A percentile compares a stretch with the other conserved stretches of the same genome.
phyloP scores from a whole-genome alignment of 805 yeast species.

The Lachancea thermotolerans region DNA sequence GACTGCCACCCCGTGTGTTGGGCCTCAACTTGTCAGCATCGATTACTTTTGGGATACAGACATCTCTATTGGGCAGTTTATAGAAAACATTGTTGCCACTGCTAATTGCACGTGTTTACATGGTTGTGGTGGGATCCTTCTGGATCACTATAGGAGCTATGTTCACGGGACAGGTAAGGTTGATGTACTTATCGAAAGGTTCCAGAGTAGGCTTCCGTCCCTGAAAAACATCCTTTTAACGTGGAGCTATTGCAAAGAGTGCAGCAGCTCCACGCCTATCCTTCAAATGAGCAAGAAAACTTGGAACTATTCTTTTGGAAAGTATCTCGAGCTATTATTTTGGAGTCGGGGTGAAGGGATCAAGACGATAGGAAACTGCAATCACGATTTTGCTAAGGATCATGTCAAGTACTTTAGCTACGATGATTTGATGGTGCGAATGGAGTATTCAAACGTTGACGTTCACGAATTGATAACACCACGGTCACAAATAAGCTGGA shows the following conservation, averaged over 20 bases:
- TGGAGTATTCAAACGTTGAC: constrained; percentile 72
- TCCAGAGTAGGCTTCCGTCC: constrained; percentile 50
- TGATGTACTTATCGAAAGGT: constrained; percentile 64
- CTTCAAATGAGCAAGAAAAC: constrained; percentile 78
- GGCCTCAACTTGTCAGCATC: constrained; percentile 78
- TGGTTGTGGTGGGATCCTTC: constrained; percentile 64
- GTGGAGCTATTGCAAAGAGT: constrained; percentile 87
- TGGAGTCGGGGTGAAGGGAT: constrained; percentile 56
- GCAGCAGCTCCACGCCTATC: constrained; percentile 69
- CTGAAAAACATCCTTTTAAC: constrained; percentile 64
- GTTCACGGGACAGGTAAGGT: constrained; percentile 84
- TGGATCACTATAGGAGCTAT: constrained; percentile 77
- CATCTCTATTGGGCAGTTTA: constrained; percentile 79
- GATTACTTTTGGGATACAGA: constrained; percentile 91
- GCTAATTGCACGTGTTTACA: constrained; percentile 65
- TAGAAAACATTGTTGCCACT: constrained; percentile 72
- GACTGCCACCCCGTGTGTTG: constrained; percentile 86
- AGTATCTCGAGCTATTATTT: constrained; percentile 78
- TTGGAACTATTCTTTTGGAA: constrained; percentile 89
- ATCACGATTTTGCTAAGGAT: constrained; percentile 73
- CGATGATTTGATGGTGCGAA: constrained; percentile 67
- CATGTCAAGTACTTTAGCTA: constrained; percentile 81
- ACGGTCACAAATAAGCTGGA: constrained; percentile 60
- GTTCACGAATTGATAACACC: constrained; percentile 79
- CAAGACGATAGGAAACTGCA: constrained; percentile 58